Base-by-base conservation (phyloP, 1,284 basidiomycete species). In the Apiotrichum montevideense region DNA sequence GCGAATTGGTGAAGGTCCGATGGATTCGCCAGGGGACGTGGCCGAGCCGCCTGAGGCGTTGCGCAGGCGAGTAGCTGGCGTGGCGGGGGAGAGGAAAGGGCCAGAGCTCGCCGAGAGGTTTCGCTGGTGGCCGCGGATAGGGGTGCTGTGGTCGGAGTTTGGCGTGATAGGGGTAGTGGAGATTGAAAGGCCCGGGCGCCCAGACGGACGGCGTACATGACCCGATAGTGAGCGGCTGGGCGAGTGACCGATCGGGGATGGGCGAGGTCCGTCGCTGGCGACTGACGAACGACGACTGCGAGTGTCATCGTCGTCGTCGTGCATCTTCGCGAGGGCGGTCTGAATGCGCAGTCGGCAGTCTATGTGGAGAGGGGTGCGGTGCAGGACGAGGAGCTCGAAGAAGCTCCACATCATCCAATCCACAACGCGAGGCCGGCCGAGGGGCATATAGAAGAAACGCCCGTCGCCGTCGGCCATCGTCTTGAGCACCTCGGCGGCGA, bases 351-450 rank as follows among this genome's bases (percentile, higher is more conserved):
- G 74, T 14, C 84, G 82, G 69, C 88, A 77, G 58, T 87, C 84
- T 11, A 87, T 74, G 52, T 81, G 76, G 14, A 90, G 77, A 0
- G 87, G 86, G 37, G 77, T 84, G 21, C 83, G 81, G 63, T 82
- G 82, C 0, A 84, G 79, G 57, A 82, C 85, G 6, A 87, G 68
- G 53, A 87, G 80, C 66, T 89, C 86, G 43, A 87, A 77, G 34
- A 85, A 68, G 0, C 86, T 87, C 87, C 87, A 90, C 34, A 85
- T 78, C 39, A 84, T 77, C 68, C 87, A 88, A 69, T 90, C 88
- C 4, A 87, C 61, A 2, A 70, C 49, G 5, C 71, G 55, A 7
- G 68, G 68, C 2, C 50, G 4, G 9, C 51, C 34, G 2, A 47
- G 11, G 0, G 37, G 15, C 7, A 42, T 33, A 29, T 63, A 51